Evolutionary conservation across 108 stramenopile species (phyloP).

Genomic region (Nitzschia sp.): DNA sequence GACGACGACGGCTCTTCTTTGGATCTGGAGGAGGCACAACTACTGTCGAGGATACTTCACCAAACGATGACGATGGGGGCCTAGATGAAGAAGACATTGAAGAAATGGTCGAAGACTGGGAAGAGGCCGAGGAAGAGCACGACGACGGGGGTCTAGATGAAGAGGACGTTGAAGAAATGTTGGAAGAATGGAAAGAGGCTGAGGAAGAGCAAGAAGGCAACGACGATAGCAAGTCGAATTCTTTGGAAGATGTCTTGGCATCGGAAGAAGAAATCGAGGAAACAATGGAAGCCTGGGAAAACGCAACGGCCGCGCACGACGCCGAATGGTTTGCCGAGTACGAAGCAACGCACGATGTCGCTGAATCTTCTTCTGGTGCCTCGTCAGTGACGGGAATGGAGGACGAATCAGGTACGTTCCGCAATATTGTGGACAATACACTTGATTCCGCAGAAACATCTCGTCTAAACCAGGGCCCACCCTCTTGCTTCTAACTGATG

Average conservation of each 20-base stretch:
- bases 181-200: background rate
- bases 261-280: background rate
- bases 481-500: no score
- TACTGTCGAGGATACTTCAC: conserved; percentile 7
- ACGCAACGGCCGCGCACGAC: background rate
- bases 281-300: background rate
- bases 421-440: no score
- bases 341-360: background rate
- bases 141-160: background rate
- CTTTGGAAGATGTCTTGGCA: no score
- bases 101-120: background rate
- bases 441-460: no score
- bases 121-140: background rate
- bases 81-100: background rate
- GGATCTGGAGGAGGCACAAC: no score
- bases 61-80: background rate
- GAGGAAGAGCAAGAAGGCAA: background rate
- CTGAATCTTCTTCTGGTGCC: background rate
- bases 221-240: no score
- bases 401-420: no score
- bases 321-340: conserved; percentile 3
- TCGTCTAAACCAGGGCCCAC: no score
- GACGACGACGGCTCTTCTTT: no score
- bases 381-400: no score
- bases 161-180: background rate